Evolutionary conservation across 495 filamentous ascomycete species (phyloP), one percentile per base, ranked within the genome.

Genomic region (Xylaria palmicola): DNA sequence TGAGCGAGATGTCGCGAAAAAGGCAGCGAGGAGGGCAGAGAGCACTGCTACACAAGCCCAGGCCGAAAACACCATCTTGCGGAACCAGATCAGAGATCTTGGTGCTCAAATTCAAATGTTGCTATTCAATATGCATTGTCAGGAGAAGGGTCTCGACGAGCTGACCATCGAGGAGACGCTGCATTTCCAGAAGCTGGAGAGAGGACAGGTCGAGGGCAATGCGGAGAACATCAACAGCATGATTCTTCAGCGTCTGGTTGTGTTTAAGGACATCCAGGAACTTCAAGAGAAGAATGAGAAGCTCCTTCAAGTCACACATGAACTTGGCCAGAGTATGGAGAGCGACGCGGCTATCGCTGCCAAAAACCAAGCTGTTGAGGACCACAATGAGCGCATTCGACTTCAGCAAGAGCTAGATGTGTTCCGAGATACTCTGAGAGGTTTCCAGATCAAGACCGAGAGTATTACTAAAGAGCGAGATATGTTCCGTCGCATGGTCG

Each of bases 391-490:
- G 64, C 79, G 91, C 15, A 82, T 90, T 63, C 80, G 86, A 39
- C 73, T 94, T 12, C 82, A 88, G 41, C 81, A 83, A 36, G 83
- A 89, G 80, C 88, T 82, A 44, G 74, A 79, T 52, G 75, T 75
- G 19, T 77, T 86, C 54, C 79, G 79, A 58, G 85, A 86, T 34
- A 93, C 97, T 67, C 81, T 97, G 34, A 82, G 88, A 61, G 87
- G 88, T 32, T 84, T 94, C 48, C 81, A 88, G 4, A 85, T 89
- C 6, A 88, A 90, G 62, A 89, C 90, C 30, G 88, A 97, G 78
- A 96, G 91, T 73, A 96, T 96, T 65, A 89, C 93, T 49, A 90
- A 90, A 69, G 94, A 99, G 76, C 86, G 94, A 34, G 93, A 99
- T 67, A 97, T 96, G 83, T 97, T 96, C 86, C 85, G 92, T 29